Percentiles rank a stretch among this genome's conserved stretches.
Evolutionary conservation across 2,329 filamentous ascomycete species (phyloP).

Genomic region (Neoarthrinium moseri): DNA sequence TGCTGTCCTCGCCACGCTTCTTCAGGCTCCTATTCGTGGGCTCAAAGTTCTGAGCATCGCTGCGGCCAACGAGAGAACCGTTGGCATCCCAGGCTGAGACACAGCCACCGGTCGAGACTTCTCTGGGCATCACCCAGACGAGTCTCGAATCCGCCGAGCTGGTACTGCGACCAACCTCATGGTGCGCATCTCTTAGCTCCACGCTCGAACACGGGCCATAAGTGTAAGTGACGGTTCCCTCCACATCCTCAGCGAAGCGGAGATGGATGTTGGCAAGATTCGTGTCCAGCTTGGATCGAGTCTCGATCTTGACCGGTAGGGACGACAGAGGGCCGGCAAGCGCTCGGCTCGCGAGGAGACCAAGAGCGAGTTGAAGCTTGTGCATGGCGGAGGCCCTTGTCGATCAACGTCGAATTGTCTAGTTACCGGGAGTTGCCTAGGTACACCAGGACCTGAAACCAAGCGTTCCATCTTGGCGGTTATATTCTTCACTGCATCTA

Average conservation of each 20-base stretch:
- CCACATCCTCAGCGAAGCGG: slow-evolving; percentile 19
- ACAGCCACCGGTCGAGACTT: slow-evolving; percentile 31
- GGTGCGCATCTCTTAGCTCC: slow-evolving; percentile 21
- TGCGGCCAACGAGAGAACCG: slow-evolving; percentile 32
- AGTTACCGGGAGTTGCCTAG: too few species aligned
- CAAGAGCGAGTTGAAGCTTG: slow-evolving; percentile 5
- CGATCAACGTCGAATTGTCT: too few species aligned
- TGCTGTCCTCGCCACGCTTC: slow-evolving; percentile 24
- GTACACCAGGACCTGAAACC: too few species aligned
- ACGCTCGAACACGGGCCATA: slow-evolving; percentile 29
- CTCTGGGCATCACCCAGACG: slow-evolving; percentile 33
- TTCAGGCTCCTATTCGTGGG: slow-evolving; percentile 23
- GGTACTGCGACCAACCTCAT: slow-evolving; percentile 20
- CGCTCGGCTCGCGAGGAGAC: slow-evolving; percentile 9
- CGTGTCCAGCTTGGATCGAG: slow-evolving; percentile 29
- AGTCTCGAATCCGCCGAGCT: slow-evolving; percentile 23
- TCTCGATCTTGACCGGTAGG: slow-evolving; percentile 33
- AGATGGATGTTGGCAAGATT: slow-evolving; percentile 33
- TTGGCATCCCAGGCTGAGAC: slow-evolving; percentile 36
- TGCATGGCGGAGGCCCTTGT: too few species aligned
- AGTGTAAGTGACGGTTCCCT: slow-evolving; percentile 28
- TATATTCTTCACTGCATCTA: too few species aligned
- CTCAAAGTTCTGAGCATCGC: slow-evolving; percentile 29
- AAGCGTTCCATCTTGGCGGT: too few species aligned
- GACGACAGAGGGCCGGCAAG: slow-evolving; percentile 8